These are phyloP conservation scores for Trichothecium roseum DNA, from an alignment of 2,329 filamentous ascomycete species.

Conservation along the genomic window DNA sequence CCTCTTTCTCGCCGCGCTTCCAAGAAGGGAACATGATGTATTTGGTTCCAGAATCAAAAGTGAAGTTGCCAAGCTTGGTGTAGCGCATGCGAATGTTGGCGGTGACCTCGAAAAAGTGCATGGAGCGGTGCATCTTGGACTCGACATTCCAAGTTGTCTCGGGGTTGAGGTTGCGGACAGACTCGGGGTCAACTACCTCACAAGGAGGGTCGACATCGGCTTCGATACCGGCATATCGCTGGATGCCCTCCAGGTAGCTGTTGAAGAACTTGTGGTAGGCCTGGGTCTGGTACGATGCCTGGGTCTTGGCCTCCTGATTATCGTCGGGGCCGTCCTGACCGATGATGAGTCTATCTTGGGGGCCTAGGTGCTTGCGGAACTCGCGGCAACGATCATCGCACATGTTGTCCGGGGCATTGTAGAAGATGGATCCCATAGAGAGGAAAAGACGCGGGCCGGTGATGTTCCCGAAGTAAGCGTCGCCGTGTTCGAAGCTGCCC, in stretches of 20 bases:
- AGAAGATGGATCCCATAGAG: slow-evolving; percentile 9
- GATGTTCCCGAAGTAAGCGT: slow-evolving; percentile 7
- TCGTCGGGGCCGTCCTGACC: slow-evolving; percentile 2
- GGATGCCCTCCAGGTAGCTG: slow-evolving; percentile 1
- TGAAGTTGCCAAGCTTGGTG: slow-evolving; percentile 7
- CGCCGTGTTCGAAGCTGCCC: slow-evolving; percentile 11
- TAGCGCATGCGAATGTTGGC: neutral
- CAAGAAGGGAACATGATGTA: slow-evolving; percentile 13
- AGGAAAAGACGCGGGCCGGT: slow-evolving; percentile 7
- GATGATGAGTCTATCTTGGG: neutral
- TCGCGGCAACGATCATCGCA: slow-evolving; percentile 8
- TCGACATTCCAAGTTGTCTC: neutral
- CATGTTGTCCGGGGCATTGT: slow-evolving; percentile 9
- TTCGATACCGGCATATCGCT: neutral
- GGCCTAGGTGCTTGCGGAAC: slow-evolving; percentile 8
- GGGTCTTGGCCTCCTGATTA: neutral
- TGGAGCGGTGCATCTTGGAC: neutral
- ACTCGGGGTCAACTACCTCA: too few relatives aligned
- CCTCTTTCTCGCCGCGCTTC: slow-evolving; percentile 10
- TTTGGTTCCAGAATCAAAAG: neutral
- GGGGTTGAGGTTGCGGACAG: too few relatives aligned
- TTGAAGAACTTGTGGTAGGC: slow-evolving; percentile 1
- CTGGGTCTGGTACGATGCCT: slow-evolving; percentile 1
- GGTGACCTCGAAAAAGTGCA: slow-evolving; percentile 3
- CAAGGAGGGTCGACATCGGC: neutral